Base-by-base conservation (phyloP, 1,284 basidiomycete genomes). In the Cystobasidium pallidum region DNA sequence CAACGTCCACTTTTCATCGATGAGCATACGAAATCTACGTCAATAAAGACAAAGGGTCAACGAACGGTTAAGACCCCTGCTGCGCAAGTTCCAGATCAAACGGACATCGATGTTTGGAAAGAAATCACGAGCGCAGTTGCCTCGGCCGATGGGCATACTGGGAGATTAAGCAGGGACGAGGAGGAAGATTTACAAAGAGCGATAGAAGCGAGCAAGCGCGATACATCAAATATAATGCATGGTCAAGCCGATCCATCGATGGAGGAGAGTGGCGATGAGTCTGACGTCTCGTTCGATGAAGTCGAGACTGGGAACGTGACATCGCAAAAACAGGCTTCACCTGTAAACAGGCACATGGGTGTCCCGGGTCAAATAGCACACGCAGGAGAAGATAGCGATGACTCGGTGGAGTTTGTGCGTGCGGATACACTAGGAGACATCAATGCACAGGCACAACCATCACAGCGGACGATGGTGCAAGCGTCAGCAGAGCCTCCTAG, bases 181-280 rank as follows among this genome's bases (percentile, higher is more conserved):
- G 74, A 76, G 19, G 75, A 77, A 41, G 77, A 78, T 51, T 66
- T 78, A 2, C 74, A 76, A 28, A 62, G 73, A 15, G 78, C 78
- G 13, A 74, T 78, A 32, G 72, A 74, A 19, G 73, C 75, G 19
- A 77, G 76, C 47, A 73, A 43, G 51, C 24, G 47, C 4, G 66
- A 73, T 52, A 52, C 66, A 52, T 39, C 19, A 24, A 67, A 66
- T n/a, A 64, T 70, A 19, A 8, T 8, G 11, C 47, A 43, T 3
- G 61, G 15, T 74, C 75, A 8, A 41, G 74, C 15, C 58, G 73
- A 55, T 68, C 72, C 24, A 72, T 75, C 28, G 75, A 76, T 55
- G 74, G 76, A 47, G 68, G 61, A 63, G n/a, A 61, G 49, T 28
- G 68, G 36, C 19, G 61, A 71, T 11, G 68, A 71, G 3, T 71